Conservation (phyloP, 148 eudicot genomes). For the Drosera capensis region DNA sequence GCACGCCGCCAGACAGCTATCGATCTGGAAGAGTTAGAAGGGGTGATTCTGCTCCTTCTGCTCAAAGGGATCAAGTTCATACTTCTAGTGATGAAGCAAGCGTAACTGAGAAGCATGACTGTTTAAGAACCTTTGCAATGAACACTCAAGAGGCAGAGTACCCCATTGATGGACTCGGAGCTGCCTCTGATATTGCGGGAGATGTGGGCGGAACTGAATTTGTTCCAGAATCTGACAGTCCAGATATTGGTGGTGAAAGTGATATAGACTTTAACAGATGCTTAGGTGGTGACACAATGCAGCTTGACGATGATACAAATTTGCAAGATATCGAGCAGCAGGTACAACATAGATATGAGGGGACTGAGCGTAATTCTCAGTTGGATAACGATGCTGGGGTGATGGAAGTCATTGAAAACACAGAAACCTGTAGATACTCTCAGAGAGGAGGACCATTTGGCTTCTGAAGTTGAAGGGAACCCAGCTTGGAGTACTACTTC, state of each 20-base stretch:
- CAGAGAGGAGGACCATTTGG: constrained; percentile 64
- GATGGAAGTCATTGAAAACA: constrained; percentile 33
- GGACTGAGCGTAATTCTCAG: constrained; percentile 11
- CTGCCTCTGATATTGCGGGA: constrained; percentile 35
- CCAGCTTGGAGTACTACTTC: constrained; percentile 80
- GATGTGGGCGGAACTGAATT: constrained; percentile 47
- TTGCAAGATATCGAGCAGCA: constrained; percentile 35
- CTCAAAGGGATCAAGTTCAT: constrained; percentile 21
- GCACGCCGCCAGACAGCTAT: constrained; percentile 20
- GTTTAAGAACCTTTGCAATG: constrained; percentile 40
- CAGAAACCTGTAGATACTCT: constrained; percentile 38
- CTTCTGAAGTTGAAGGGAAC: constrained; percentile 87
- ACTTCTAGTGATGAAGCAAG: constrained; percentile 57
- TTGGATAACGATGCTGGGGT: constrained; percentile 15
- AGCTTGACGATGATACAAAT: constrained; percentile 46
- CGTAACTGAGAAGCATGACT: constrained; percentile 82
- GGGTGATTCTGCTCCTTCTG: constrained; percentile 21
- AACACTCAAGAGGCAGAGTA: constrained; percentile 82
- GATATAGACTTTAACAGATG: constrained; percentile 25
- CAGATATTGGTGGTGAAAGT: constrained; percentile 20
- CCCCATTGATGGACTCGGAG: constrained; percentile 19
- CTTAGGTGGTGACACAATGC: constrained; percentile 51
- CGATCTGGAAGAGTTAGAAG: constrained; percentile 11
- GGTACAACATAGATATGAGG: constrained; percentile 14
- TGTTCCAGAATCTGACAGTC: constrained; percentile 62